phyloP scores from a whole-genome alignment of 2,329 filamentous ascomycete genomes.

The Clathrospora elynae region DNA sequence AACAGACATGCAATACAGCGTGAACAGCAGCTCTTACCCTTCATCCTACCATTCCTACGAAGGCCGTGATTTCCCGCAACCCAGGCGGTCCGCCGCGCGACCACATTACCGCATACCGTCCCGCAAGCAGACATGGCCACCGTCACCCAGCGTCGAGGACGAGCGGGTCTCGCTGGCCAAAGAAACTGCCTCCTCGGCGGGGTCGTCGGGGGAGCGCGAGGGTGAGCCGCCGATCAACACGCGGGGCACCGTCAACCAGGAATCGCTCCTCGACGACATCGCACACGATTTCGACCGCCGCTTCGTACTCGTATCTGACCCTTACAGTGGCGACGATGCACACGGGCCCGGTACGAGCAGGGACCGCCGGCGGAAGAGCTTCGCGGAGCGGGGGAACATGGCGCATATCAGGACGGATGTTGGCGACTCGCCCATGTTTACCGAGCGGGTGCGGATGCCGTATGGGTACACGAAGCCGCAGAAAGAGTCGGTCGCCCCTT shows the following conservation, averaged over 20 bases:
- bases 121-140: slow-evolving; percentile 55
- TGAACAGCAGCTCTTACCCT: slow-evolving; percentile 25
- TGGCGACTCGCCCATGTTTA: slow-evolving; percentile 48
- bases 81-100: slow-evolving; percentile 21
- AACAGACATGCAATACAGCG: slow-evolving; percentile 33
- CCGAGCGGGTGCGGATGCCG: slow-evolving; percentile 51
- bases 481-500: slow-evolving; percentile 38
- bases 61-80: slow-evolving; percentile 37
- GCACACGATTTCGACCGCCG: slow-evolving; percentile 63
- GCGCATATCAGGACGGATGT: slow-evolving; percentile 44
- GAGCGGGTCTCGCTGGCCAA: slow-evolving; percentile 66
- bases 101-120: slow-evolving; percentile 26
- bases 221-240: slow-evolving; percentile 64
- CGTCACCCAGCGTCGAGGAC: slow-evolving; percentile 71
- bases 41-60: slow-evolving; percentile 42
- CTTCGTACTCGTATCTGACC: slow-evolving; percentile 62
- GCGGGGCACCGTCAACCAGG: slow-evolving; percentile 70
- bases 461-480: slow-evolving; percentile 52
- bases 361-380: slow-evolving; percentile 37
- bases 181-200: slow-evolving; percentile 57
- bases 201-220: slow-evolving; percentile 37
- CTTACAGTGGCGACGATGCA: slow-evolving; percentile 26
- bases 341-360: slow-evolving; percentile 5
- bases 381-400: slow-evolving; percentile 44
- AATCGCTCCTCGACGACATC: slow-evolving; percentile 69